Evolutionary conservation across 257 asterid genomes (phyloP), one percentile per base, ranked within the genome.

Genomic region (Nyctanthes arbortristis): DNA sequence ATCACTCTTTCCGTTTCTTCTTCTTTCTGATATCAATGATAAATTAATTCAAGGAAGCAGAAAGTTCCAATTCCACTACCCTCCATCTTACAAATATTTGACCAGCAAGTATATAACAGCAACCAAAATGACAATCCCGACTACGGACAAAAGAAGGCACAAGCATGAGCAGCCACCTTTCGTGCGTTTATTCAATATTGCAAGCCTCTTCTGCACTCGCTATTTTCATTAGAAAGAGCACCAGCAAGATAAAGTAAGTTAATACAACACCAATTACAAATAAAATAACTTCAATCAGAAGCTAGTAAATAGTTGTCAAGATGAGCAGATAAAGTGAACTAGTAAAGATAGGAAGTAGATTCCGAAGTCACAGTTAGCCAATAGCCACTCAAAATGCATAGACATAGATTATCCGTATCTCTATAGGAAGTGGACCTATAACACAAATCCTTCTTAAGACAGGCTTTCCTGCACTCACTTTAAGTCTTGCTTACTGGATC

Each of bases 91-190:
- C 88, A 94, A 79, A 78, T 86, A 91, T 76, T 86, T 91, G 75
- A 91, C 61, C 77, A 94, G 84, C 77, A 89, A 9, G 49, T 82
- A 91, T 82, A 91, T 85, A 34, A 86, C 87, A 4, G 74, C 78
- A 61, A 86, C 61, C 81, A 94, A 83, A 63, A 68, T 72, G 28
- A 86, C 82, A 54, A 94, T 91, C 64, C 96, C 99, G 1, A 91
- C 57, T 3, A 88, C 90, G 6, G 95, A 76, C 25, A 86, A 40
- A 52, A 86, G 82, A 82, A 94, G 67, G 74, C 85, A 61, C 84
- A 87, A 56, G 92, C 97, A 94, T 57, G 99, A 84, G 86, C 99
- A 94, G 65, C 95, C 94, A 39, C 96, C 97, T 80, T 86, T 89
- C 1, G 96, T 89, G 56, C 89, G 85, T 68, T 88, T 89, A 74